Conservation (phyloP, 225 moss, liverwort and hornwort species). For the Pleurozium schreberi region DNA sequence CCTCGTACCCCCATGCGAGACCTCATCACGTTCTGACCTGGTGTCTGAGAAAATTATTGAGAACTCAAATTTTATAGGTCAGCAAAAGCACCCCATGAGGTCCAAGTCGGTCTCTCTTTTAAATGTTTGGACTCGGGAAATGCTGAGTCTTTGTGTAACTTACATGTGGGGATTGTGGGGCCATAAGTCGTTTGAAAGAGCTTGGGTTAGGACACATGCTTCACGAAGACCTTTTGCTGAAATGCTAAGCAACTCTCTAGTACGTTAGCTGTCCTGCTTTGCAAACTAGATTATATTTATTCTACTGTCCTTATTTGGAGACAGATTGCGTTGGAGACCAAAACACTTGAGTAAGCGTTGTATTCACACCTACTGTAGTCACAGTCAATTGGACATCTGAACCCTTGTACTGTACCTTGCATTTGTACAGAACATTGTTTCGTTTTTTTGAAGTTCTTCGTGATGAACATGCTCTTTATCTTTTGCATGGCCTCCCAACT, state of each 20-base stretch:
- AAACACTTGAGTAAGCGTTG: not conserved
- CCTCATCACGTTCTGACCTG: constrained; percentile 29
- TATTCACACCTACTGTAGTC: no score
- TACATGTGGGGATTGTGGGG: not conserved
- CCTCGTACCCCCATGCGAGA: constrained; percentile 9
- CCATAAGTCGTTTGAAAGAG: not conserved
- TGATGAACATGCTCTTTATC: not conserved
- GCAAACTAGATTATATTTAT: not conserved
- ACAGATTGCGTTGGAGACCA: not conserved
- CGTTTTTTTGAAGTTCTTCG: not conserved
- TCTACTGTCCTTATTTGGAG: not conserved
- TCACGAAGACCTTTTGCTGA: not conserved
- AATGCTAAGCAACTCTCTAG: not conserved
- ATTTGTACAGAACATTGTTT: not conserved
- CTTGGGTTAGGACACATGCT: not conserved
- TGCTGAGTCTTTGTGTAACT: not conserved
- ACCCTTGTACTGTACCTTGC: not conserved
- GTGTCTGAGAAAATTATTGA: not conserved
- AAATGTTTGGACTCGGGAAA: not conserved
- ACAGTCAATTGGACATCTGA: not conserved
- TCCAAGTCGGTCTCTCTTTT: not conserved
- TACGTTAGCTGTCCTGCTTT: not conserved
- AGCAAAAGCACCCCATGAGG: not conserved
- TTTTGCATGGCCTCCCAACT: not conserved
- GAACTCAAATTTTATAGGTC: not conserved